A percentile compares a stretch with the other conserved stretches of the same genome.
Conservation (phyloP, 257 asterid species). For the Eustoma russellianum region DNA sequence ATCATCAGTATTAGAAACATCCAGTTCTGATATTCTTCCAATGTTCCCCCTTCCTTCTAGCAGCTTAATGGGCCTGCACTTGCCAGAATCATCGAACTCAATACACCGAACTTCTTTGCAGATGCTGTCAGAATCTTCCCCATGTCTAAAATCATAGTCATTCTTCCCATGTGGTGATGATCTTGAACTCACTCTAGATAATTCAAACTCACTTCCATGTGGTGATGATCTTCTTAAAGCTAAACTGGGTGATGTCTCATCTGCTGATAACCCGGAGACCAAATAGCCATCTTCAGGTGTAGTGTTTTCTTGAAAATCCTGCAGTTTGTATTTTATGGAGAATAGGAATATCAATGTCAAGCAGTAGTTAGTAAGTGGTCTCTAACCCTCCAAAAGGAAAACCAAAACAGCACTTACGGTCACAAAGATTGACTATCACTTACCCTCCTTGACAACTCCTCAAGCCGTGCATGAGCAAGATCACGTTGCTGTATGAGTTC, state of each 20-base stretch:
- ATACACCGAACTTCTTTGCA: conserved; percentile 67
- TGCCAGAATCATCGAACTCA: conserved; percentile 39
- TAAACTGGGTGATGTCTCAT: conserved; percentile 21
- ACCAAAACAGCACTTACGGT: conserved; percentile 11
- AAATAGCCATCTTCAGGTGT: conserved; percentile 23
- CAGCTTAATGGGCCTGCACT: conserved; percentile 19
- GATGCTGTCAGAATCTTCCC: conserved; percentile 47
- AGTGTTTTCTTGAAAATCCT: conserved; percentile 16
- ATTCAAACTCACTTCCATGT: conserved; percentile 10
- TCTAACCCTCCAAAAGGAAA: neutral
- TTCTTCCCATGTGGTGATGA: conserved; percentile 19
- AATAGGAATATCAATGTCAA: neutral
- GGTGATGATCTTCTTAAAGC: conserved; percentile 9
- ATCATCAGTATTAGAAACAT: conserved; percentile 19
- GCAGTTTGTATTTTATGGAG: conserved; percentile 4
- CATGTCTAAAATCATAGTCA: conserved; percentile 19
- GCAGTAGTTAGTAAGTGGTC: conserved; percentile 2
- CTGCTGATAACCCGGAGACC: conserved; percentile 23
- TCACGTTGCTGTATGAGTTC: conserved; percentile 69
- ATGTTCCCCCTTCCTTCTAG: conserved; percentile 31
- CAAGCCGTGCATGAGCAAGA: conserved; percentile 68
- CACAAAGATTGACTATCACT: conserved; percentile 32
- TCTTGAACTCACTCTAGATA: conserved; percentile 24
- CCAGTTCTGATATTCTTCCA: conserved; percentile 27
- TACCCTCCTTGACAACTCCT: conserved; percentile 39